Conservation (phyloP, 495 filamentous ascomycete species). For the Neurospora sp. region DNA sequence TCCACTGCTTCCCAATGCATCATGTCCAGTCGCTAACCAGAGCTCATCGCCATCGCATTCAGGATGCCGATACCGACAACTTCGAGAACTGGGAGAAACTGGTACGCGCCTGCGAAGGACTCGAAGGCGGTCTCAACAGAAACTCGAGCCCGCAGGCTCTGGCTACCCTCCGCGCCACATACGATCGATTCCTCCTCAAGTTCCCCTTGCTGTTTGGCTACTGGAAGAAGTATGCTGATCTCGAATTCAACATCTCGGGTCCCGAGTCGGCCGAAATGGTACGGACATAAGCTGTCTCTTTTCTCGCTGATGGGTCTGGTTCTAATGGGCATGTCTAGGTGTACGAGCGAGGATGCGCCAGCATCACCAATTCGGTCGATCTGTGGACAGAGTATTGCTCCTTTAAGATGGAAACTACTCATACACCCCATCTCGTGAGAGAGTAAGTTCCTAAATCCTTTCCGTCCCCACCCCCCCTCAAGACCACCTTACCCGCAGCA, state of each 20-base stretch:
- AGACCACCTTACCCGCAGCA: slow-evolving; percentile 39
- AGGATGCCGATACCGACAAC: slow-evolving; percentile 74
- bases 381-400: slow-evolving; percentile 94
- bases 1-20: not conserved
- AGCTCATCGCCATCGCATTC: not conserved
- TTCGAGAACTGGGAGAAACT: slow-evolving; percentile 95
- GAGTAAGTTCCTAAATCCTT: slow-evolving; percentile 86
- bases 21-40: not conserved
- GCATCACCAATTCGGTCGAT: slow-evolving; percentile 86
- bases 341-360: slow-evolving; percentile 90
- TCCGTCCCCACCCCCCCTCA: slow-evolving; percentile 47
- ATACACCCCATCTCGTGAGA: slow-evolving; percentile 91
- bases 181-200: slow-evolving; percentile 88
- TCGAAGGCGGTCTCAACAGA: slow-evolving; percentile 89
- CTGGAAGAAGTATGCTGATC: slow-evolving; percentile 99
- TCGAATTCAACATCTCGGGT: slow-evolving; percentile 93
- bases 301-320: not conserved
- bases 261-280: slow-evolving; percentile 98
- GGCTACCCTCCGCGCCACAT: slow-evolving; percentile 68
- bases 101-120: slow-evolving; percentile 65
- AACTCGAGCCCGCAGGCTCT: slow-evolving; percentile 95
- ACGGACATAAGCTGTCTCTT: slow-evolving; percentile 13
- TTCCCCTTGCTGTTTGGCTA: slow-evolving; percentile 96
- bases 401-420: slow-evolving; percentile 95
- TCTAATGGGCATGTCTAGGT: slow-evolving; percentile 44